phyloP scores from a whole-genome alignment of 225 moss, liverwort and hornwort species.

The Asterella californica region DNA sequence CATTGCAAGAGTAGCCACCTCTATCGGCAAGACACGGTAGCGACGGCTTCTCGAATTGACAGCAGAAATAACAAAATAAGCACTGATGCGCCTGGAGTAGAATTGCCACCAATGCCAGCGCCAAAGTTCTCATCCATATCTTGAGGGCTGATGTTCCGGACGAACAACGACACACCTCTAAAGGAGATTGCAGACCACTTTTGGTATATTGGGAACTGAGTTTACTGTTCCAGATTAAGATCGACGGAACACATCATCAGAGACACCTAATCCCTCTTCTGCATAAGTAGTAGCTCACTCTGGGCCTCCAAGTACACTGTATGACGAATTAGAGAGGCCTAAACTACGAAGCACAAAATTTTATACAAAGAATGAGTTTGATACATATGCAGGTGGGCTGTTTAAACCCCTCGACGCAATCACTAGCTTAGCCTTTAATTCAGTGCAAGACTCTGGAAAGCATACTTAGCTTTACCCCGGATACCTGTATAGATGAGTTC shows the following conservation, averaged over 20 bases:
- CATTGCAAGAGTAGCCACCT: too few species aligned
- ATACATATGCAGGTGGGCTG: slow-evolving; percentile 10
- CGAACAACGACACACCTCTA: too few species aligned
- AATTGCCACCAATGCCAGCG: too few species aligned
- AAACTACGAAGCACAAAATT: slow-evolving; percentile 16
- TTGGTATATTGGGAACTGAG: not conserved
- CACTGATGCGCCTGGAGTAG: too few species aligned
- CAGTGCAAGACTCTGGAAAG: not conserved
- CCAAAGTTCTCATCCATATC: too few species aligned
- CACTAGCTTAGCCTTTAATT: not conserved
- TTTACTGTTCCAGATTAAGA: not conserved
- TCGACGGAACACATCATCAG: not conserved
- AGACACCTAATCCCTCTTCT: not conserved
- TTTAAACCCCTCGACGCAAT: not conserved
- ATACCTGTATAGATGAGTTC: slow-evolving; percentile 1
- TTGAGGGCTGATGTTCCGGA: too few species aligned
- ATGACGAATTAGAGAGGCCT: not conserved
- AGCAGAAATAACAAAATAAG: too few species aligned
- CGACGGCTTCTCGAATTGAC: too few species aligned
- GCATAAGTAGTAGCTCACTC: not conserved
- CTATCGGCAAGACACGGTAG: too few species aligned
- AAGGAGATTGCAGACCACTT: not conserved
- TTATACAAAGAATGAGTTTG: slow-evolving; percentile 23
- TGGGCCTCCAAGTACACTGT: not conserved
- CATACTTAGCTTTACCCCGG: not conserved